Evolutionary conservation across 192 early-diverging fungal genomes (phyloP).

Genomic region (Ambispora gerdemannii): DNA sequence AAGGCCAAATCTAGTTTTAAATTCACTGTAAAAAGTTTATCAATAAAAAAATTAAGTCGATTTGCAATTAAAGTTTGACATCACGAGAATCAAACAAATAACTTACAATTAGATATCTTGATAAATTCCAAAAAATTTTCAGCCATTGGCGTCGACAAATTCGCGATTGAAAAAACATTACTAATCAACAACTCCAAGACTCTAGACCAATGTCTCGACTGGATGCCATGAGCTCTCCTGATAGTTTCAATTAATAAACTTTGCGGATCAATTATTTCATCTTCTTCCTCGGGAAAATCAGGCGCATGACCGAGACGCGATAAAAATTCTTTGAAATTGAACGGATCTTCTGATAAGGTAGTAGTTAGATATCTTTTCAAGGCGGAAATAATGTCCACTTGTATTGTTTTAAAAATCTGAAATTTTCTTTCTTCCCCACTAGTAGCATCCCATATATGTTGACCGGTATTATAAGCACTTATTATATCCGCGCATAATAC

Average conservation of each 20-base stretch:
- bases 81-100: neutral
- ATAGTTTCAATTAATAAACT: slow-evolving; percentile 4
- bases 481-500: slow-evolving; percentile 15
- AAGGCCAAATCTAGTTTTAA: slow-evolving; percentile 28
- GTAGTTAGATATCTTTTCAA: neutral
- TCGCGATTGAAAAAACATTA: neutral
- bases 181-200: slow-evolving; percentile 3
- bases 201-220: slow-evolving; percentile 13
- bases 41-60: neutral
- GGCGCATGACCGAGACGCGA: too few species aligned
- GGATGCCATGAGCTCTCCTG: neutral
- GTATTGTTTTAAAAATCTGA: slow-evolving; percentile 18
- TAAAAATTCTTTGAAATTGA: neutral
- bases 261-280: neutral
- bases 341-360: neutral
- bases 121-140: slow-evolving; percentile 19
- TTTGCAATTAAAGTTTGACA: neutral
- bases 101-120: slow-evolving; percentile 11
- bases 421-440: slow-evolving; percentile 14
- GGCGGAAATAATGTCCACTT: neutral
- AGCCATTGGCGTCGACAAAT: neutral
- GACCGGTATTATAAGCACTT: neutral
- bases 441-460: slow-evolving; percentile 27
- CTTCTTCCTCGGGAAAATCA: neutral
- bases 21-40: slow-evolving; percentile 17